Percentiles rank a stretch among this genome's conserved stretches.
These are phyloP conservation scores for Aspergillus funiculosus DNA, from an alignment of 495 filamentous ascomycete species.

Conservation along the genomic window DNA sequence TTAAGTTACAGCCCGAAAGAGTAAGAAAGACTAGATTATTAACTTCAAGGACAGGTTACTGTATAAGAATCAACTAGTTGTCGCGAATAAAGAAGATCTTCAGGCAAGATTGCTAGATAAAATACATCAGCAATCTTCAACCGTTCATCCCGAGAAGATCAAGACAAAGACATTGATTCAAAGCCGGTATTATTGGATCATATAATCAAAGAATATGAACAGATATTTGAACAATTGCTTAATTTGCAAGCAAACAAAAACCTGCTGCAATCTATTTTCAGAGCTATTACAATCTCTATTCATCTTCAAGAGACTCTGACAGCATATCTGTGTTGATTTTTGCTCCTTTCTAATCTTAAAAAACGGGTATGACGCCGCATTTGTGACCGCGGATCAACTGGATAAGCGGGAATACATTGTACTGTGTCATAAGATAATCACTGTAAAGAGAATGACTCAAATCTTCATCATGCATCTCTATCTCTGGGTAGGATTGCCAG, in stretches of 20 bases:
- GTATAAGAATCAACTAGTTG: background rate
- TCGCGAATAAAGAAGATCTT: slow-evolving; percentile 2
- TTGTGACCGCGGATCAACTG: background rate
- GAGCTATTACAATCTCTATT: background rate
- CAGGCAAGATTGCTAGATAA: background rate
- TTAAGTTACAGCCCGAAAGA: too few relatives aligned
- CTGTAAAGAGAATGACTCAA: background rate
- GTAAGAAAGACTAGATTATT: slow-evolving; percentile 2
- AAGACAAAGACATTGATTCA: background rate
- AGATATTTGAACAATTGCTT: background rate
- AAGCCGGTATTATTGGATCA: background rate
- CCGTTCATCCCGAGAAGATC: background rate
- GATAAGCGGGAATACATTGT: background rate
- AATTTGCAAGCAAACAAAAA: background rate
- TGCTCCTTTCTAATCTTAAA: background rate
- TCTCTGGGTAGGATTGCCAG: background rate
- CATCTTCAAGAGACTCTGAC: background rate
- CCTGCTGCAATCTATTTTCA: background rate
- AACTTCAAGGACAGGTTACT: background rate
- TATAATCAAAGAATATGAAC: background rate
- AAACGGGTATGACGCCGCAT: background rate
- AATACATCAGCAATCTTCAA: background rate
- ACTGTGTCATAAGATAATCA: background rate
- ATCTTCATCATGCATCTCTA: background rate
- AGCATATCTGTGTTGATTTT: background rate